These are phyloP conservation scores for Ilex paraguariensis DNA, from an alignment of 305 asterid genomes.

Conservation along the genomic window DNA sequence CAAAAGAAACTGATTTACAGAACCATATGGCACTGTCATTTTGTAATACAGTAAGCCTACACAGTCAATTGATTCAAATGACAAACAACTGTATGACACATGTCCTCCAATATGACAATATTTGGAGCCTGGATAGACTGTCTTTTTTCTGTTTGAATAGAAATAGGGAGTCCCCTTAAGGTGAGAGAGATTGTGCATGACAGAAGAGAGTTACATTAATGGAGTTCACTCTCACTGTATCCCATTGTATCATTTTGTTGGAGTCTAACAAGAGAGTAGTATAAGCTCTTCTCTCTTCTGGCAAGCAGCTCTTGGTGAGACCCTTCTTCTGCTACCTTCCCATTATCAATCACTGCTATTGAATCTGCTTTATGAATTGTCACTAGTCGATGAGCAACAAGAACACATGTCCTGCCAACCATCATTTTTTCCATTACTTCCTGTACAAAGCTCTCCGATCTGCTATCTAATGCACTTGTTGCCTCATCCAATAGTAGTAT, in stretches of 20 bases:
- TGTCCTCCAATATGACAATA: too few relatives aligned
- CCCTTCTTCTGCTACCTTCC: conserved; percentile 46
- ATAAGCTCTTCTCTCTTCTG: conserved; percentile 35
- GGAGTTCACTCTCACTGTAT: too few relatives aligned
- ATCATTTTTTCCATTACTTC: conserved; percentile 45
- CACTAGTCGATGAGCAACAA: conserved; percentile 44
- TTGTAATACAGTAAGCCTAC: too few relatives aligned
- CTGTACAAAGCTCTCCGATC: conserved; percentile 44
- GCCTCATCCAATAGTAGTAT: conserved; percentile 62
- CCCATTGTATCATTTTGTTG: conserved; percentile 16
- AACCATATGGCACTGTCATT: too few relatives aligned
- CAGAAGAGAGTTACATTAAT: too few relatives aligned
- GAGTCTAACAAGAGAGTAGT: conserved; percentile 35
- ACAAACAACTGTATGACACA: too few relatives aligned
- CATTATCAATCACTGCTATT: conserved; percentile 37
- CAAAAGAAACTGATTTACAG: too few relatives aligned
- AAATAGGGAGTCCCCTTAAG: too few relatives aligned
- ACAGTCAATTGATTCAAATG: too few relatives aligned
- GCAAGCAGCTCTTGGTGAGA: conserved; percentile 40
- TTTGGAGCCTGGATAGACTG: too few relatives aligned
- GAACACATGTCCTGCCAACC: conserved; percentile 38
- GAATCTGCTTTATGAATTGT: conserved; percentile 42
- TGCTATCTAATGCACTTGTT: conserved; percentile 48
- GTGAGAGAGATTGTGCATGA: too few relatives aligned
- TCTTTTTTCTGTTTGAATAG: too few relatives aligned